These are phyloP conservation scores for Alternaria gaisen DNA, from an alignment of 2,329 filamentous ascomycete genomes.

Conservation along the genomic window DNA sequence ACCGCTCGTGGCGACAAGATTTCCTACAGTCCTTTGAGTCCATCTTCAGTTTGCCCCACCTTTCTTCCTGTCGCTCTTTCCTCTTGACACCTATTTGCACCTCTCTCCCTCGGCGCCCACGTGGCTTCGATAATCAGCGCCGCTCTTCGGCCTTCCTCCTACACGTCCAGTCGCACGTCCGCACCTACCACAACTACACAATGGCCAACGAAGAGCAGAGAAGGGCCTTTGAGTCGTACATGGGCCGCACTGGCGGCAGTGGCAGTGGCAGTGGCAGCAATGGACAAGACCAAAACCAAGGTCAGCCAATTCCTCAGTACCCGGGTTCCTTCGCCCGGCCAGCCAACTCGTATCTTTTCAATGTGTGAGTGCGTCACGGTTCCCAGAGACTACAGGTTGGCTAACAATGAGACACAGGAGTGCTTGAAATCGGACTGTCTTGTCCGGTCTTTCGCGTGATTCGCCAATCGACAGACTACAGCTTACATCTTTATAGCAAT, in stretches of 20 bases:
- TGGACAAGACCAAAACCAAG: slow-evolving; percentile 14
- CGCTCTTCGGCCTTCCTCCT: slow-evolving; percentile 21
- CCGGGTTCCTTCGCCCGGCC: slow-evolving; percentile 27
- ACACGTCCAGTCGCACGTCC: slow-evolving; percentile 12
- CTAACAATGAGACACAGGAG: slow-evolving; percentile 25
- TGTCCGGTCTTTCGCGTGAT: background rate
- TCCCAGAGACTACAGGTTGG: background rate
- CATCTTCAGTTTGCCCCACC: slow-evolving; percentile 1
- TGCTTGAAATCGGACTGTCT: background rate
- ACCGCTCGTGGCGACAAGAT: background rate
- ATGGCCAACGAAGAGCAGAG: slow-evolving; percentile 44
- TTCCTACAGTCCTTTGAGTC: background rate
- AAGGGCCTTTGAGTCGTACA: slow-evolving; percentile 42
- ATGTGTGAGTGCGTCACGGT: slow-evolving; percentile 34
- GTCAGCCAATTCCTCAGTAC: slow-evolving; percentile 30
- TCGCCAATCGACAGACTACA: background rate
- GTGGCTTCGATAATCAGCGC: slow-evolving; percentile 9
- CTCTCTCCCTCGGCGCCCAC: slow-evolving; percentile 8
- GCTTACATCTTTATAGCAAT: slow-evolving; percentile 31
- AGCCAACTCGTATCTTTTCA: slow-evolving; percentile 34
- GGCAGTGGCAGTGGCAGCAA: slow-evolving; percentile 4
- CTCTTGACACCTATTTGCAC: background rate
- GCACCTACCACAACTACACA: slow-evolving; percentile 24
- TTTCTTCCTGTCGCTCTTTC: slow-evolving; percentile 1
- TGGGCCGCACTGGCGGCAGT: slow-evolving; percentile 30